Percentiles rank a stretch among this genome's conserved stretches.
Conservation (phyloP, 495 filamentous ascomycete species). For the Penicillium cinerascens region DNA sequence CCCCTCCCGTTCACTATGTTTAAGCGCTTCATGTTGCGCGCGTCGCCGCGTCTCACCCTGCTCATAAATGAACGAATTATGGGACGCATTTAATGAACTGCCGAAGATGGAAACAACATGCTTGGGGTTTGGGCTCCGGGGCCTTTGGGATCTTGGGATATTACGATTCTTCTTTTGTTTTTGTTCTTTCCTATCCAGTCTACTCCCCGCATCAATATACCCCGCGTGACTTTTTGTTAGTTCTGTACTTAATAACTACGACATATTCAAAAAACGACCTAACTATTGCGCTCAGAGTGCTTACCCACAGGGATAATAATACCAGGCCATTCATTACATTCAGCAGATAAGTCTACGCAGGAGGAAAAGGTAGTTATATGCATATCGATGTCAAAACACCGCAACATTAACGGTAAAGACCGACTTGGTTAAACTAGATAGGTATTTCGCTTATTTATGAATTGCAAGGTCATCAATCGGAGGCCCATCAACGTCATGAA, state of each 20-base stretch:
- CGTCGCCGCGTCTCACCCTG: not conserved
- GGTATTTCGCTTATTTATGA: conserved; percentile 2
- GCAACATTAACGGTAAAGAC: conserved; percentile 12
- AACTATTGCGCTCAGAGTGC: no score
- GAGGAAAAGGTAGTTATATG: not conserved
- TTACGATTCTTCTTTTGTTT: not conserved
- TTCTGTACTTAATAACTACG: no score
- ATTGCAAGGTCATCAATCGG: conserved; percentile 20
- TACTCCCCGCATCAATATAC: not conserved
- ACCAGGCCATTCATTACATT: not conserved
- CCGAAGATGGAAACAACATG: not conserved
- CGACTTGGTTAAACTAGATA: conserved; percentile 19
- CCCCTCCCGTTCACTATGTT: not conserved
- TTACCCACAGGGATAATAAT: no score
- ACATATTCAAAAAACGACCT: no score
- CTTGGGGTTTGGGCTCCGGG: not conserved
- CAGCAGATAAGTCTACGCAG: not conserved
- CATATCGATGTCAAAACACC: not conserved
- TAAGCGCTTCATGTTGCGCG: not conserved
- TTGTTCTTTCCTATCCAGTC: not conserved
- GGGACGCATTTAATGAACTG: not conserved
- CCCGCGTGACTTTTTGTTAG: not conserved
- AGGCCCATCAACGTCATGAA: conserved; percentile 36
- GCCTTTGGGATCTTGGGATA: not conserved
- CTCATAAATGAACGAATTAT: not conserved